phyloP scores from a whole-genome alignment of 2,329 filamentous ascomycete species.

The Polychaeton citri region DNA sequence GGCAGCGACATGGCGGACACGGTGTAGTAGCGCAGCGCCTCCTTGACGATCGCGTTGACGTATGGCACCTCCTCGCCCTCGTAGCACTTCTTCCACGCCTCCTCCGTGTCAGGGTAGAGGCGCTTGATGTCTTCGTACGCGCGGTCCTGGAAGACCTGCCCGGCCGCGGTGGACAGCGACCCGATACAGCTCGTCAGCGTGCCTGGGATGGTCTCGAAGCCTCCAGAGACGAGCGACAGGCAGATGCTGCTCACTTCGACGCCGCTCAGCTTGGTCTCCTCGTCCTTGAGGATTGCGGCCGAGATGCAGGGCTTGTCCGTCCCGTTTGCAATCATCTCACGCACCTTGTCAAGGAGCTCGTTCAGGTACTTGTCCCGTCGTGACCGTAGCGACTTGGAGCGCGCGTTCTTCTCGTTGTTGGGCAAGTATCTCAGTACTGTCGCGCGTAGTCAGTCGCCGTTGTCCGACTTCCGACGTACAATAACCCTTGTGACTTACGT shows the following conservation, averaged over 20 bases:
- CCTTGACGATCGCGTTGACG: constrained; percentile 34
- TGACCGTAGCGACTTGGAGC: constrained; percentile 33
- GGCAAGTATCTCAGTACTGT: constrained; percentile 34
- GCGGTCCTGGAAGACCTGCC: constrained; percentile 38
- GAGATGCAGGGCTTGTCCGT: constrained; percentile 43
- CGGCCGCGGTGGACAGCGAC: constrained; percentile 34
- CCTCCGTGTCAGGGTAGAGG: constrained; percentile 31
- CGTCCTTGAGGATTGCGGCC: constrained; percentile 40
- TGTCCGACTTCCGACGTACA: too few species aligned
- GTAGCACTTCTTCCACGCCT: constrained; percentile 34
- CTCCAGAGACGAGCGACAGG: constrained; percentile 39
- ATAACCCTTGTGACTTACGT: too few species aligned
- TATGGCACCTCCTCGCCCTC: constrained; percentile 38
- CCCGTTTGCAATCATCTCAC: constrained; percentile 37
- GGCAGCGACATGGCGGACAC: constrained; percentile 41
- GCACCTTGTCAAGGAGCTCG: constrained; percentile 36
- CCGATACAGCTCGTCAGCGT: constrained; percentile 40
- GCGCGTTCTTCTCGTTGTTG: constrained; percentile 38
- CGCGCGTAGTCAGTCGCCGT: too few species aligned
- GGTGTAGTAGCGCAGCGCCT: constrained; percentile 41
- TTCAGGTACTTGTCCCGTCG: constrained; percentile 38
- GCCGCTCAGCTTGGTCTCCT: constrained; percentile 39
- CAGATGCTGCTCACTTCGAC: constrained; percentile 43
- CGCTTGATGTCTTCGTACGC: constrained; percentile 40
- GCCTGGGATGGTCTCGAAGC: constrained; percentile 42